Evolutionary conservation across 176 grass and related monocot genomes (phyloP).

Genomic region (Cymbopogon citratus): DNA sequence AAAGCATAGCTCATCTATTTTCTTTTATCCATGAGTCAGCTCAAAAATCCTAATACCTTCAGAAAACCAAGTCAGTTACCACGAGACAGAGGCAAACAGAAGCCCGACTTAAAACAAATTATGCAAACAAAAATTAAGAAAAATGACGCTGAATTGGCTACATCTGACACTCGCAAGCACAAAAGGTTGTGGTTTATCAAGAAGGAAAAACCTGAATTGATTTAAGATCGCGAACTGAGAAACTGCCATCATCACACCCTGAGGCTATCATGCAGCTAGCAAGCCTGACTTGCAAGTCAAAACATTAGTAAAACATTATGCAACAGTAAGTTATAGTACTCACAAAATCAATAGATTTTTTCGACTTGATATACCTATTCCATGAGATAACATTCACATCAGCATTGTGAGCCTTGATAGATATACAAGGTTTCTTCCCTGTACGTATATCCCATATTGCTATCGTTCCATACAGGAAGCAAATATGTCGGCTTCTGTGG

Average conservation of each 20-base stretch:
- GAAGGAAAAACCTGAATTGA: slow-evolving; percentile 49
- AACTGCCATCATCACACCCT: slow-evolving; percentile 65
- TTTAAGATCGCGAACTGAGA: slow-evolving; percentile 77
- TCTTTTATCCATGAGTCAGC: no score
- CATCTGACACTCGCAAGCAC: no score
- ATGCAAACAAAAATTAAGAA: neutral
- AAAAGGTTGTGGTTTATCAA: neutral
- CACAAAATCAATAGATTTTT: neutral
- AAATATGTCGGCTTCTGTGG: slow-evolving; percentile 73
- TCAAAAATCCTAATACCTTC: no score
- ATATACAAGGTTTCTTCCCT: slow-evolving; percentile 56
- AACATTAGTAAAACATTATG: neutral
- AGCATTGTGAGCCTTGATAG: slow-evolving; percentile 68
- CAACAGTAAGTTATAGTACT: neutral
- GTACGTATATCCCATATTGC: slow-evolving; percentile 78
- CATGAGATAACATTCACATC: slow-evolving; percentile 87
- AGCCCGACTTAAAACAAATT: no score
- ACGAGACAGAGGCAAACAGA: no score
- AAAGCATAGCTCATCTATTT: no score
- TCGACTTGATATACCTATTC: slow-evolving; percentile 47
- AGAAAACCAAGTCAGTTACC: no score
- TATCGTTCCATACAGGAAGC: slow-evolving; percentile 74
- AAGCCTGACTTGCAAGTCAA: slow-evolving; percentile 23
- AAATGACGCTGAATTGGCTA: no score
- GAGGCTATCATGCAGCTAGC: slow-evolving; percentile 73